Evolutionary conservation across 192 early-diverging fungal species (phyloP).

Genomic region (Entomortierella parvispora): DNA sequence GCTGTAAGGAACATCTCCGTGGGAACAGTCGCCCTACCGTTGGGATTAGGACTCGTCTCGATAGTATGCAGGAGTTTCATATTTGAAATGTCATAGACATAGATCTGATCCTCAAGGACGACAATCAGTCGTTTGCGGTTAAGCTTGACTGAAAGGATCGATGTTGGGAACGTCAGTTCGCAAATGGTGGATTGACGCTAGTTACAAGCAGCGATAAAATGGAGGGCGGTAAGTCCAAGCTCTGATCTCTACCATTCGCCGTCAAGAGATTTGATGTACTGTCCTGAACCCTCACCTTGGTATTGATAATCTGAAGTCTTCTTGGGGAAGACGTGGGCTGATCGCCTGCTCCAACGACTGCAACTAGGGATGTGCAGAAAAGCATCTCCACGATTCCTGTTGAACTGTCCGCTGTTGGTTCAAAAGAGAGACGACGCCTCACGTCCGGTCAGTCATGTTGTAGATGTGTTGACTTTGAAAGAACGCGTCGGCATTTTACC

Average conservation of each 20-base stretch:
- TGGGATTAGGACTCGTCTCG: constrained; percentile 91
- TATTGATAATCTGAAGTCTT: constrained; percentile 93
- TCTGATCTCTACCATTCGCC: too few species aligned
- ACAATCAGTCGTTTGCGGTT: constrained; percentile 93
- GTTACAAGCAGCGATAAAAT: neutral
- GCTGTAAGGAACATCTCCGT: neutral
- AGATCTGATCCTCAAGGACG: constrained; percentile 94
- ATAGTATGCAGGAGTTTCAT: constrained; percentile 96
- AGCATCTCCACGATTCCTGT: constrained; percentile 96
- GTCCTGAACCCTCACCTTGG: constrained; percentile 72
- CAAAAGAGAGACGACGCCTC: neutral
- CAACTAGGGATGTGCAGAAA: constrained; percentile 93
- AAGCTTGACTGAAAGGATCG: constrained; percentile 93
- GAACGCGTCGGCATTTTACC: constrained; percentile 44
- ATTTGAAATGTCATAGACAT: constrained; percentile 96
- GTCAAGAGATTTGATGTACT: neutral
- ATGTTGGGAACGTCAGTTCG: constrained; percentile 91
- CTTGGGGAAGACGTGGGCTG: constrained; percentile 86
- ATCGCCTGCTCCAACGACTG: constrained; percentile 91
- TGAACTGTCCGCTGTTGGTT: constrained; percentile 77
- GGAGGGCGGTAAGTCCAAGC: neutral
- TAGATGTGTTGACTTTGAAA: neutral
- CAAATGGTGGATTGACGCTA: constrained; percentile 93
- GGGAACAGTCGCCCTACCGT: constrained; percentile 57
- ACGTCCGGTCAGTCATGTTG: too few species aligned